Percentiles rank a stretch among this genome's conserved stretches.
These are phyloP conservation scores for Suillus hirtellus DNA, from an alignment of 768 basidiomycete genomes.

Conservation along the genomic window DNA sequence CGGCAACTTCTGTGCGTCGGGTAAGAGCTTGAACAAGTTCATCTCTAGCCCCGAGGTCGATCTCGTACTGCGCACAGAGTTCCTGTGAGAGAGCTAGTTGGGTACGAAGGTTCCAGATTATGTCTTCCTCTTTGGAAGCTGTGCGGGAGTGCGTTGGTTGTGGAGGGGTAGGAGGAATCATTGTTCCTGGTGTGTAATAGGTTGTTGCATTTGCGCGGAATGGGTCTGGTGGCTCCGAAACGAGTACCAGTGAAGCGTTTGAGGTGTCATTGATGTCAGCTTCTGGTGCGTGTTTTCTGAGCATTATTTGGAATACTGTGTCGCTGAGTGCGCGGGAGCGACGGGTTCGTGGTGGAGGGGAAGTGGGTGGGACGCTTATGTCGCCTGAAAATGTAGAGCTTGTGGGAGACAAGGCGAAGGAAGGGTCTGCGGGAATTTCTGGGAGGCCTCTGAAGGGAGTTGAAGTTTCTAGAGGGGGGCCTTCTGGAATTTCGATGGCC, in stretches of 20 bases:
- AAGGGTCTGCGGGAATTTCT: constrained; percentile 35
- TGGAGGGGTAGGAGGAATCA: constrained; percentile 69
- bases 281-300: constrained; percentile 46
- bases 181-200: constrained; percentile 74
- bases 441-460: constrained; percentile 11
- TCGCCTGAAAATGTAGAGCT: constrained; percentile 59
- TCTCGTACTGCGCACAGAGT: constrained; percentile 72
- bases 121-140: constrained; percentile 68
- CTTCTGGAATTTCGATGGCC: constrained; percentile 37
- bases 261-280: constrained; percentile 65
- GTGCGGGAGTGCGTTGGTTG: constrained; percentile 52
- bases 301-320: constrained; percentile 60
- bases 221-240: constrained; percentile 65
- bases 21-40: constrained; percentile 65
- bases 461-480: constrained; percentile 19
- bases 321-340: constrained; percentile 63
- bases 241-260: constrained; percentile 49
- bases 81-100: constrained; percentile 76
- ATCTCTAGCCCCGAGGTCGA: constrained; percentile 72
- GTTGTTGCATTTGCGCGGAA: constrained; percentile 73
- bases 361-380: constrained; percentile 14
- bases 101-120: constrained; percentile 73
- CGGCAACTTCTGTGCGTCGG: constrained; percentile 51
- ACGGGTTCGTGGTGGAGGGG: constrained; percentile 34
- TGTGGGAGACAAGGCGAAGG: constrained; percentile 52